phyloP scores from a whole-genome alignment of 345 rosid genomes.

The Microcos paniculata region DNA sequence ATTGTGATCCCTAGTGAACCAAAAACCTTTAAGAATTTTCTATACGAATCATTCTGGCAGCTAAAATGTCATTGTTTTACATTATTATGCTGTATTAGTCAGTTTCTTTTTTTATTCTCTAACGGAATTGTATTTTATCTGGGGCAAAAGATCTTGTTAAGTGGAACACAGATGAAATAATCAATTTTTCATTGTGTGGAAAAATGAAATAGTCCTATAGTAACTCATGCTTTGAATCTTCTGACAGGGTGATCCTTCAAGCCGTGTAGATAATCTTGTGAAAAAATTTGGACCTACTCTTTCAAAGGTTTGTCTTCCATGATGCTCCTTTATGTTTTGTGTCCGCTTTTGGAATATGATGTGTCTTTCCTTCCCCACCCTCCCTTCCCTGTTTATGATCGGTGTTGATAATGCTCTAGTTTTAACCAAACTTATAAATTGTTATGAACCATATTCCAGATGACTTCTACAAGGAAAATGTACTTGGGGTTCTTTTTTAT shows the following conservation, averaged over 20 bases:
- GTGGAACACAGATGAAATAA: background rate
- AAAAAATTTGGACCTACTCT: constrained; percentile 45
- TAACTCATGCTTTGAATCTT: background rate
- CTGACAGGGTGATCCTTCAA: constrained; percentile 46
- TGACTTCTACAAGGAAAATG: background rate
- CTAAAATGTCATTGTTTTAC: background rate
- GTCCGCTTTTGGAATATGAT: background rate
- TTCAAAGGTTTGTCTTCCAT: constrained; percentile 45
- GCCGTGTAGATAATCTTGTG: constrained; percentile 48
- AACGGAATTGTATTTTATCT: background rate
- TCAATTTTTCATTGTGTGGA: background rate
- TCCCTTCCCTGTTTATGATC: background rate
- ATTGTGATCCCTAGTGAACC: background rate
- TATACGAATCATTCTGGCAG: background rate
- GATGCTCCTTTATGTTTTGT: background rate
- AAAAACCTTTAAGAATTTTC: background rate
- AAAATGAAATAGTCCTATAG: background rate
- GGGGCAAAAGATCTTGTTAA: background rate
- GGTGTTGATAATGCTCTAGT: too few relatives aligned
- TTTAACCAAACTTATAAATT: too few relatives aligned
- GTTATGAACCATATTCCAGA: background rate
- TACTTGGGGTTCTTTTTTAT: background rate
- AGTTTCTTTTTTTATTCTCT: background rate
- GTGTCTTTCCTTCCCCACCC: background rate
- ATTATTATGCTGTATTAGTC: background rate